phyloP scores from a whole-genome alignment of 208 protist species.

The Tritrichomonas musculus region DNA sequence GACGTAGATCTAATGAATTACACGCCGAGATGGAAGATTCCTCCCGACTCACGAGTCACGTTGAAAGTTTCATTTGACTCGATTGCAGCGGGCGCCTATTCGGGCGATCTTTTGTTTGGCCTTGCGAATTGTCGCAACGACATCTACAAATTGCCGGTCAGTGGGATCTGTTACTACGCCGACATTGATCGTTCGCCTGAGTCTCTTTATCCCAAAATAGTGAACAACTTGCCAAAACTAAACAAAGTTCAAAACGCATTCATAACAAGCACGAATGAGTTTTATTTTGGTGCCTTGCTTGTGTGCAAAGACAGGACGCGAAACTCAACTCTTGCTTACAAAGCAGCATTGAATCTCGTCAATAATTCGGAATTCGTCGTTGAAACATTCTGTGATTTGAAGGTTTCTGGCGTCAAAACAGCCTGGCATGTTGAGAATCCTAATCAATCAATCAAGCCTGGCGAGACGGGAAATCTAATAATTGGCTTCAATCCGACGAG shows the following conservation, averaged over 20 bases:
- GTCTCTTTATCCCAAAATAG: not conserved
- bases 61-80: not conserved
- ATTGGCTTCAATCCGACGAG: not conserved
- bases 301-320: not conserved
- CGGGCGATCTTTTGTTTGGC: not conserved
- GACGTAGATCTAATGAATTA: conserved; percentile 11
- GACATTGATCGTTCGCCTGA: not conserved
- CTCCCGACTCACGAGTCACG: not conserved
- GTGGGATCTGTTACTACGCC: not conserved
- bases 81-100: not conserved
- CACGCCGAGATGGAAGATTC: not conserved
- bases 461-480: not conserved
- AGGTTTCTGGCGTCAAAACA: no score
- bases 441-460: not conserved
- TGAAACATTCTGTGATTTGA: not conserved
- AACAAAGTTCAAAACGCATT: not conserved
- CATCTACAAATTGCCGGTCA: not conserved
- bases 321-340: not conserved
- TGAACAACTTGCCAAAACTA: not conserved
- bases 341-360: not conserved
- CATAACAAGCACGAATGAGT: not conserved
- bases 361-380: not conserved
- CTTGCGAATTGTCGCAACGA: not conserved
- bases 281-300: not conserved
- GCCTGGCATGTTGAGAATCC: not conserved